Base-by-base conservation (phyloP, 306 rosid species). In the Prunus fruticosa region DNA sequence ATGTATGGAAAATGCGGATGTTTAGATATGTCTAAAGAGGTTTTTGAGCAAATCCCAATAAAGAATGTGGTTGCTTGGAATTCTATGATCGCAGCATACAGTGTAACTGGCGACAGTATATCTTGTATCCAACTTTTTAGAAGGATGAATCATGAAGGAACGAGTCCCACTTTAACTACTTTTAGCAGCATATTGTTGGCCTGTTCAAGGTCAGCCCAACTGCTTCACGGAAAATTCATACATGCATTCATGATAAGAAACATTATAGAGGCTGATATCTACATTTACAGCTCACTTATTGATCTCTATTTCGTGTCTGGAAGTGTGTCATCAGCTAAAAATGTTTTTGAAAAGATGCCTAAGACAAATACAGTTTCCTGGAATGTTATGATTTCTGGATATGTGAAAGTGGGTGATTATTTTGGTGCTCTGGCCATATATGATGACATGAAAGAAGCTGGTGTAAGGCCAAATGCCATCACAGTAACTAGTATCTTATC, bases 1-100 rank as follows among this genome's bases (percentile, higher is more conserved):
- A 87, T 90, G 96, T 93, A 93, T 78, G 98, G 93, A 81, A 90
- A 86, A 87, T 93, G 98, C 32, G 90, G 94, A 32, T 85, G 80
- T 68, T 71, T 93, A 68, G 86, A 89, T 65, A 72, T 80, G 86
- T 94, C 98, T 18, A 74, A 67, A 62, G 89, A 87, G 76, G 79
- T 90, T 82, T 93, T 93, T 54, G 89, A 89, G 81, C 81, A 86
- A 60, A 89, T 90, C 51, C 86, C 94, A 19, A 73, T 65, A 62
- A 93, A 86, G 89, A 87, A 86, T 74, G 79, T 80, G 46, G 80
- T 93, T 81, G 83, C 98, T 68, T 93, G 96, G 94, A 93, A 93
- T 82, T 85, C 96, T 69, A 79, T 93, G 87, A 86, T 93, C 75
- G 70, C 78, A 34, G 91, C 87, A 61, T 89, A 86, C 81, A 82